These are phyloP conservation scores for Cryomyces minteri DNA, from an alignment of 495 filamentous ascomycete species.

Conservation along the genomic window DNA sequence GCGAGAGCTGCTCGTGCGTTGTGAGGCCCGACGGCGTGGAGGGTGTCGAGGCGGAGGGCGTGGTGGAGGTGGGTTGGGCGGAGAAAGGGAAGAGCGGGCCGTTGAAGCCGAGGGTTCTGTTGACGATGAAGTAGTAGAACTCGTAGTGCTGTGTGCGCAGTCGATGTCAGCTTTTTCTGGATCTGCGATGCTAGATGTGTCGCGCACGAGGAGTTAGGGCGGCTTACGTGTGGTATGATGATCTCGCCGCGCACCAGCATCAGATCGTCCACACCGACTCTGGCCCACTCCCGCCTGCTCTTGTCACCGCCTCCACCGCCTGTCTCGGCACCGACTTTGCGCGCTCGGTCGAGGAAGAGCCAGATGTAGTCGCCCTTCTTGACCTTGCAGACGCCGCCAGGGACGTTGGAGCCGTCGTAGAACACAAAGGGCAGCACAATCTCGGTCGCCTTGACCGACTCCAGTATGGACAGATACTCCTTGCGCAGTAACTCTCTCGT, in stretches of 20 bases:
- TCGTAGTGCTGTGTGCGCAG: conserved; percentile 59
- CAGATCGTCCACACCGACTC: conserved; percentile 89
- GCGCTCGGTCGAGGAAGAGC: conserved; percentile 77
- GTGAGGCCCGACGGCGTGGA: conserved; percentile 2
- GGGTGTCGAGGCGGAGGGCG: conserved; percentile 1
- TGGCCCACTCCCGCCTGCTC: conserved; percentile 69
- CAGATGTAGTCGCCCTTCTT: conserved; percentile 88
- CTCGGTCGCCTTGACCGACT: conserved; percentile 74
- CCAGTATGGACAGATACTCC: conserved; percentile 70
- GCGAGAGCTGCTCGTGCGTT: conserved; percentile 28
- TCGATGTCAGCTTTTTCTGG: not conserved
- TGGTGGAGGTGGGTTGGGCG: conserved; percentile 18
- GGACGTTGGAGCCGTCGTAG: conserved; percentile 94
- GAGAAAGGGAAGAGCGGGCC: conserved; percentile 68
- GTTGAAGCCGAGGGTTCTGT: conserved; percentile 56
- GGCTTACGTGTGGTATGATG: conserved; percentile 79
- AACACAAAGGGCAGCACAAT: conserved; percentile 92
- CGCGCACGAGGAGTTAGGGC: conserved; percentile 1
- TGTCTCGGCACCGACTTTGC: conserved; percentile 74
- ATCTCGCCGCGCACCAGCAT: conserved; percentile 84
- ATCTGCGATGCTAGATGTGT: not conserved
- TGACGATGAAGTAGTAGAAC: conserved; percentile 91
- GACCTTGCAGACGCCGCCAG: conserved; percentile 59
- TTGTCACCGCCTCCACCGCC: conserved; percentile 43
- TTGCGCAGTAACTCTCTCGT: conserved; percentile 67